These are phyloP conservation scores for Mycena capillaripes DNA, from an alignment of 768 basidiomycete genomes.

Conservation along the genomic window DNA sequence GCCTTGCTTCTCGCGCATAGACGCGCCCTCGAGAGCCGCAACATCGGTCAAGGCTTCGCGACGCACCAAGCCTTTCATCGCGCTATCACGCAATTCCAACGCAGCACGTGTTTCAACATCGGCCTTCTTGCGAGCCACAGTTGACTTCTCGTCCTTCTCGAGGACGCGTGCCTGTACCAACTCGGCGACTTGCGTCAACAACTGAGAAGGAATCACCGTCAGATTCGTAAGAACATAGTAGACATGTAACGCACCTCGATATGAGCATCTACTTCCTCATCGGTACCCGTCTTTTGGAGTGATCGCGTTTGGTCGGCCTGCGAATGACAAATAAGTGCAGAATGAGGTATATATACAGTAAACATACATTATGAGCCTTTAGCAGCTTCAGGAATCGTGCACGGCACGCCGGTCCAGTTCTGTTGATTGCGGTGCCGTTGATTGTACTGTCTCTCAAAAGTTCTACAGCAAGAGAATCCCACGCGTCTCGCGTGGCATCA, in stretches of 20 bases:
- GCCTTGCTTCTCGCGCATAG: conserved; percentile 29
- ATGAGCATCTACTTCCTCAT: not conserved
- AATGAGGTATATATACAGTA: not conserved
- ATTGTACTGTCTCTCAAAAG: not conserved
- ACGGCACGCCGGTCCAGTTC: not conserved
- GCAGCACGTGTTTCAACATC: conserved; percentile 19
- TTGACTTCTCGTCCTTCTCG: conserved; percentile 10
- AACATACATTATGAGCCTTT: not conserved
- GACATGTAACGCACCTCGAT: not conserved
- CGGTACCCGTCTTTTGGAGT: not conserved
- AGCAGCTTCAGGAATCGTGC: conserved; percentile 6
- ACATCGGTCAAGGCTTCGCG: conserved; percentile 23
- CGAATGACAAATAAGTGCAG: not conserved
- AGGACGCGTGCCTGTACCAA: conserved; percentile 1
- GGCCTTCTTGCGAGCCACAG: conserved; percentile 10
- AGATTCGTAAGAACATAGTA: not conserved
- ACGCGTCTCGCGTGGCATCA: not conserved
- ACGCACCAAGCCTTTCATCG: conserved; percentile 25
- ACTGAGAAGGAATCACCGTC: not conserved
- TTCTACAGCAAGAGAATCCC: not conserved
- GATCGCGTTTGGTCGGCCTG: not conserved
- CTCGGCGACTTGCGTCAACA: conserved; percentile 14
- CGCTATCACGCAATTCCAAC: conserved; percentile 18
- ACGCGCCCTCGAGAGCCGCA: conserved; percentile 8
- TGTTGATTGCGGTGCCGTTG: not conserved